Percentiles rank a stretch among this genome's conserved stretches.
Conservation (phyloP, 2,329 filamentous ascomycete species). For the Daldinia eschscholtzii region DNA sequence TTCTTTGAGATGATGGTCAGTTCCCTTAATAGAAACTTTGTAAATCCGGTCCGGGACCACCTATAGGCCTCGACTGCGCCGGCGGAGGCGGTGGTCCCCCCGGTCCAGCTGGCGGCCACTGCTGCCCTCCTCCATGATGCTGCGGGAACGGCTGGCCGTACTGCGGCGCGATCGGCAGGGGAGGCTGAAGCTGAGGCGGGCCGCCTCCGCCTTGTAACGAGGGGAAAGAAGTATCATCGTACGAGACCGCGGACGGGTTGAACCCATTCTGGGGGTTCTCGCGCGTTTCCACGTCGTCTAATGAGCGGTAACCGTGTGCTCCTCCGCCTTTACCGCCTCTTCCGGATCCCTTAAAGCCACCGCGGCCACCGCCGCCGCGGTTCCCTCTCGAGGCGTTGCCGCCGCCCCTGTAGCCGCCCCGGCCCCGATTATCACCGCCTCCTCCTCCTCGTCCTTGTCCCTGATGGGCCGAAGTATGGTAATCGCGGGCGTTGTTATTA, state of each 20-base stretch:
- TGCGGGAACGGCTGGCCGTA: conserved; percentile 43
- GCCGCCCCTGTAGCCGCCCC: conserved; percentile 49
- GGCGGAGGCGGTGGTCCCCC: conserved; percentile 26
- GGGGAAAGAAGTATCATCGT: conserved; percentile 59
- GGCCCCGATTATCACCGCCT: conserved; percentile 47
- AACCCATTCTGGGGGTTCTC: conserved; percentile 61
- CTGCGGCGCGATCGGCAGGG: conserved; percentile 29
- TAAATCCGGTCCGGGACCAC: conserved; percentile 52
- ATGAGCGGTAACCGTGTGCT: conserved; percentile 67
- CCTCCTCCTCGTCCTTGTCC: conserved; percentile 56
- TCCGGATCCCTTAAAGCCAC: conserved; percentile 52
- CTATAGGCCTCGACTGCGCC: conserved; percentile 31
- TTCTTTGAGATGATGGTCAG: neutral
- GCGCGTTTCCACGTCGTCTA: conserved; percentile 72
- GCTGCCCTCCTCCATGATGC: conserved; percentile 26
- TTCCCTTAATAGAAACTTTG: conserved; percentile 57
- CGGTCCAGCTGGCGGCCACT: conserved; percentile 44
- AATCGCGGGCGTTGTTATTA: conserved; percentile 51
- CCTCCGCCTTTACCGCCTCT: conserved; percentile 55
- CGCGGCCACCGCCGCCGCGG: conserved; percentile 57
- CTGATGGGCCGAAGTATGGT: conserved; percentile 59
- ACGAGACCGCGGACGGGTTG: conserved; percentile 56
- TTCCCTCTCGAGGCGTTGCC: conserved; percentile 54
- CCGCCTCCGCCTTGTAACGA: conserved; percentile 46
- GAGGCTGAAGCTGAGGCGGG: conserved; percentile 30